Base-by-base conservation (phyloP, 768 basidiomycete genomes). In the Collybia mongolica region DNA sequence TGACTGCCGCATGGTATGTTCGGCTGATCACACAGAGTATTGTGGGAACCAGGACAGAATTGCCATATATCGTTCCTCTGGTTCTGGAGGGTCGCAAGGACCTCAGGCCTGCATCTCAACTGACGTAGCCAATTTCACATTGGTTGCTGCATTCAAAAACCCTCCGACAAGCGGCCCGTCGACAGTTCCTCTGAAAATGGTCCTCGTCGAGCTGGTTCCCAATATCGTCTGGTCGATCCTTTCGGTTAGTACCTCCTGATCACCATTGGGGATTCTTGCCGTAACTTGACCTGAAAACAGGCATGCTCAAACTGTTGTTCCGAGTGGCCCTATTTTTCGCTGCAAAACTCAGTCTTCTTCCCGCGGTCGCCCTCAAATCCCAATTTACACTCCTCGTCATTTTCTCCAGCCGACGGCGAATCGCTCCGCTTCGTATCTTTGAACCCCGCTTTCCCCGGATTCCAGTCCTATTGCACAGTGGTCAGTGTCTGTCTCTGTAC, bases 351-450 rank as follows among this genome's bases (percentile, higher is more conserved):
- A 14, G 67, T 76, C 39, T 67, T 74, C 54, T 59, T 66, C 44
- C 72, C 72, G 6, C 71, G 66, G 18, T 73, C 75, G 4, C 57
- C 64, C 6, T 65, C 65, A 12, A 66, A 74, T 35, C 68, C 70
- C 6, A 63, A 62, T 5, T 65, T 74, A 49, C 59, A 70, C 35
- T 71, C 74, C 65, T 62, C 73, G 6, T 72, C 72, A 6, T 68
- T 64, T 8, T 63, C 60, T 15, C 64, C 72, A 8, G 58, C 63
- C 14, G 66, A 70, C 44, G 75, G 75, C 35, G 72, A 76, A 55
- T 73, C 72, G 3, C 72, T 72, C 22, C 66, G 64, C 38, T 76
- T 76, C 48, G 72, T 75, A n/a, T 71, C 73, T 2, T 73, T 71
- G 14, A 70, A 69, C 43, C 74, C 72, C 40, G 65, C 72, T 1